Evolutionary conservation across 805 yeast species (phyloP), one percentile per base, ranked within the genome.

Genomic region (Ogataea zsoltii): DNA sequence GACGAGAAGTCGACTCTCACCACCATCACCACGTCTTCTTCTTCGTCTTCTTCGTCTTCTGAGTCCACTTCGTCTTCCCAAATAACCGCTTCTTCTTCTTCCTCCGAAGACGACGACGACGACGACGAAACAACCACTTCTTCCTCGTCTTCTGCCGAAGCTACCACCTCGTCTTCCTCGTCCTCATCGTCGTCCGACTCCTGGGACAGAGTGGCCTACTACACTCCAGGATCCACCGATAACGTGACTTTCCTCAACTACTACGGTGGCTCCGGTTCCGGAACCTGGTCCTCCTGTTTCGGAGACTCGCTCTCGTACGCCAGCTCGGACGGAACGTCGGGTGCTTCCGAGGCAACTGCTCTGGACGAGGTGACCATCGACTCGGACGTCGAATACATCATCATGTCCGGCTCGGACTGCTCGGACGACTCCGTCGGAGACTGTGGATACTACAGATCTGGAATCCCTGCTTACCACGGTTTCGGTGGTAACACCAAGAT

Each of bases 381-480:
- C 33, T 88, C 96, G 43, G 79, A 88, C 72, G 70, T 72, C 46
- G 99, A 94, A 74, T 86, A 73, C 70, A 75, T 87, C 63, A 84
- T 94, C 68, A 85, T 92, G 76, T 78, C 96, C 33, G 87, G 83
- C 50, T 56, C 68, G n/a, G 58, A 74, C 60, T 86, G 91, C 72
- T 72, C 65, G 52, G 65, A 61, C 50, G 66, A 70, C 38, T 69
- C 74, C 47, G 61, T 63, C 45, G 72, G 69, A 46, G 77, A 68
- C 53, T 92, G 98, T 78, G 97, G 97, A 52, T 88, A 76, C 77
- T 87, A 82, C 80, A 82, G 97, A 74, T 69, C 70, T 4, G 88
- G 83, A 44, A 88, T 83, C 53, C 96, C 96, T 57, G 97, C 98
- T 46, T 85, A 85, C 75, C 95, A 90, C 62, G 99, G 98, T 33